These are phyloP conservation scores for Alloteropsis semialata DNA, from an alignment of 176 grass and related monocot genomes.

Conservation along the genomic window DNA sequence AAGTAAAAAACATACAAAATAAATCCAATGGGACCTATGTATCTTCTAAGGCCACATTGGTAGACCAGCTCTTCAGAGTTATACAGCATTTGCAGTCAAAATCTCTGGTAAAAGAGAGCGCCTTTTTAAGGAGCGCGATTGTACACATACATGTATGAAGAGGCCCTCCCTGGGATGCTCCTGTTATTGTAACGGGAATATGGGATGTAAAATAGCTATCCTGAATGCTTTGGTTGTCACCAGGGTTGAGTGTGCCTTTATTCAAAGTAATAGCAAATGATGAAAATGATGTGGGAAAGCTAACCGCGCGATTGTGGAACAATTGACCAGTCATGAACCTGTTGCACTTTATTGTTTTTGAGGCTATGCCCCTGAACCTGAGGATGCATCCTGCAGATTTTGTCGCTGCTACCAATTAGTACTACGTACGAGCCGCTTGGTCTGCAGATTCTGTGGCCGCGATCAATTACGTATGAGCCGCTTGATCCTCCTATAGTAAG, in stretches of 20 bases:
- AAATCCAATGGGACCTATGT: neutral
- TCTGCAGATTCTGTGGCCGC: too few species aligned
- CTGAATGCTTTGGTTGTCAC: neutral
- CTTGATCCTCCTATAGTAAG: too few species aligned
- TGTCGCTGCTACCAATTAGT: too few species aligned
- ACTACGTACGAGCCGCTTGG: too few species aligned
- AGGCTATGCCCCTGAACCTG: neutral
- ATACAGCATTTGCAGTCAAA: neutral
- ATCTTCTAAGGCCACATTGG: neutral
- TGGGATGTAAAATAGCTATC: conserved; percentile 15
- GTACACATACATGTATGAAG: conserved; percentile 12
- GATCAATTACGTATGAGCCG: too few species aligned
- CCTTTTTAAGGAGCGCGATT: neutral
- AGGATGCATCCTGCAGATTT: neutral
- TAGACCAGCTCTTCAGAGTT: neutral
- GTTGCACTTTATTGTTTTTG: neutral
- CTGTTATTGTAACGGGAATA: neutral
- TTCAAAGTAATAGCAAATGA: neutral
- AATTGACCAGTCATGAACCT: neutral
- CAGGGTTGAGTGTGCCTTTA: conserved; percentile 31
- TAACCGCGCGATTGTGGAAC: neutral
- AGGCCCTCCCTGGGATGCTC: conserved; percentile 33
- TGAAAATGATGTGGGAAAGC: neutral
- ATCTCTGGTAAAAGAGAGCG: neutral
- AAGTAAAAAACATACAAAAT: conserved; percentile 33